Evolutionary conservation across 495 filamentous ascomycete genomes (phyloP).

Genomic region (Daldinia grandis): DNA sequence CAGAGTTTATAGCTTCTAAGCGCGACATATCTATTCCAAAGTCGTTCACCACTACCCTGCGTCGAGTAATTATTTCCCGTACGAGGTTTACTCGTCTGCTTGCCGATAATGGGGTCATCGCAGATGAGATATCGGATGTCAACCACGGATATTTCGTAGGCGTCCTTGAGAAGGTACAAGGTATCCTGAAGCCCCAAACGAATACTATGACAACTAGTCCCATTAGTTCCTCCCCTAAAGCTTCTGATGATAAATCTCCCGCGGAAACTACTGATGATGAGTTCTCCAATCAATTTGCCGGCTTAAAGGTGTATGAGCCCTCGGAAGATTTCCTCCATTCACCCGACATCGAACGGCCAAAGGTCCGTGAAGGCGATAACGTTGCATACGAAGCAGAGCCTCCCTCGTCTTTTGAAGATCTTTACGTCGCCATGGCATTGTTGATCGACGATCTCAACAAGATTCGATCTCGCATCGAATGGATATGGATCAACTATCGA

Average conservation of each 20-base stretch:
- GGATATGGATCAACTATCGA: slow-evolving; percentile 45
- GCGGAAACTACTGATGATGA: not conserved
- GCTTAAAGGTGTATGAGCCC: not conserved
- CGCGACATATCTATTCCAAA: slow-evolving; percentile 36
- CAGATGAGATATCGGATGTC: not conserved
- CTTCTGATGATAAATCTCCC: not conserved
- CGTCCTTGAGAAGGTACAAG: not conserved
- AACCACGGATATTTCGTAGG: not conserved
- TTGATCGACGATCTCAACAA: slow-evolving; percentile 41
- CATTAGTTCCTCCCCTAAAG: not conserved
- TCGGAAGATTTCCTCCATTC: not conserved
- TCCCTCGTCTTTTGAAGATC: slow-evolving; percentile 38
- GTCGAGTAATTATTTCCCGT: slow-evolving; percentile 44
- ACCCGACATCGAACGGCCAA: slow-evolving; percentile 5
- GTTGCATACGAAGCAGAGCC: slow-evolving; percentile 49
- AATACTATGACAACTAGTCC: too few species aligned
- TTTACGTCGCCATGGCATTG: slow-evolving; percentile 31
- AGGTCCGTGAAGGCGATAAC: not conserved
- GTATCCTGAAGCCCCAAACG: not conserved
- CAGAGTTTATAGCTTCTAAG: slow-evolving; percentile 49
- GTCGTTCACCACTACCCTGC: slow-evolving; percentile 32
- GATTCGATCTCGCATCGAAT: slow-evolving; percentile 22
- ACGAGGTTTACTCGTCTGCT: slow-evolving; percentile 10
- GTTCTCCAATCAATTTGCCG: not conserved
- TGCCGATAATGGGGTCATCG: not conserved